Evolutionary conservation across 1,139 yeast genomes (phyloP), one percentile per base, ranked within the genome.

Genomic region (Candida tetrigidarum): DNA sequence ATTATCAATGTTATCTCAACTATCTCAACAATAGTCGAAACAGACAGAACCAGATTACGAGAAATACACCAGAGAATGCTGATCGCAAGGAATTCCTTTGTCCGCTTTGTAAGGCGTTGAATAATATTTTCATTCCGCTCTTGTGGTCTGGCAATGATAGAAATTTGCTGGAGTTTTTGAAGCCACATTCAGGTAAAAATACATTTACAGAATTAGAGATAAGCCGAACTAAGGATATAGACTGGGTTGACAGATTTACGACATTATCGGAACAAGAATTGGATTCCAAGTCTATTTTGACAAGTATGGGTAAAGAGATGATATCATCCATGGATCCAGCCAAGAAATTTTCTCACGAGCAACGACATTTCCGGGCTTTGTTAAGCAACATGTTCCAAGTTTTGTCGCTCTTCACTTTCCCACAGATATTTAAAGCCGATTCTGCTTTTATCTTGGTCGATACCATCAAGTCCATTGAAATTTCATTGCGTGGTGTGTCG

Each of bases 101-200:
- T 59, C 98, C 99, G 0, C 75, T 93, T 38, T 93, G 99, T 69
- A 89, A 90, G 50, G 86, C 96, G 0, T 71, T 93, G 44, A 88
- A 87, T 59, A 93, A 93, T 58, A 76, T 86, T 50, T 90, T 93
- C 59, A 66, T 92, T 40, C 99, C 99, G 1, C 72, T 86, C 2
- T 62, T 84, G 42, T 83, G 81, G 71, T 52, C 69, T 0, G 54
- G 66, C 3, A 78, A 78, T 53, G 64, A 66, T 38, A 55, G 72
- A 44, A 59, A 61, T n/a, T 57, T 74, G 34, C 41, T 39, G 9
- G 43, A 52, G 2, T 68, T 60, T 43, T 49, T 67, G 20, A 14
- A 32, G 7, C 45, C 45, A 12, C 38, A 42, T n/a, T 34, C 34
- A 10, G 25, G 26, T 9, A 46, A 48, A 22, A 49, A 46, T n/a